phyloP scores from a whole-genome alignment of 805 yeast species.

The fission yeast (Schizosaccharomyces pombe) region ASM294v3 CU329670.1:4231001-4231500 shows the following conservation, averaged over 20 bases:
- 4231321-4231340: background rate
- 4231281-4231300: background rate
- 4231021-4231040: background rate
- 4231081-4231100: background rate
- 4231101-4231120: background rate
- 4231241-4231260: background rate
- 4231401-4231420: background rate
- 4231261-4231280: background rate
- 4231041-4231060: background rate
- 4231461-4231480: background rate
- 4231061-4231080: background rate
- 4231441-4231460: background rate
- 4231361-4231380: background rate
- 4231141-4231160: background rate
- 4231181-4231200: background rate
- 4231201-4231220: background rate
- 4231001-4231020: background rate
- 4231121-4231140: background rate
- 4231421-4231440: background rate
- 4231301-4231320: background rate
- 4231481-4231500: background rate
- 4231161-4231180: background rate
- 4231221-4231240: background rate
- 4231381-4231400: background rate
- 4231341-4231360: background rate